Evolutionary conservation across 345 rosid species (phyloP).

Genomic region (Angophora floribunda): DNA sequence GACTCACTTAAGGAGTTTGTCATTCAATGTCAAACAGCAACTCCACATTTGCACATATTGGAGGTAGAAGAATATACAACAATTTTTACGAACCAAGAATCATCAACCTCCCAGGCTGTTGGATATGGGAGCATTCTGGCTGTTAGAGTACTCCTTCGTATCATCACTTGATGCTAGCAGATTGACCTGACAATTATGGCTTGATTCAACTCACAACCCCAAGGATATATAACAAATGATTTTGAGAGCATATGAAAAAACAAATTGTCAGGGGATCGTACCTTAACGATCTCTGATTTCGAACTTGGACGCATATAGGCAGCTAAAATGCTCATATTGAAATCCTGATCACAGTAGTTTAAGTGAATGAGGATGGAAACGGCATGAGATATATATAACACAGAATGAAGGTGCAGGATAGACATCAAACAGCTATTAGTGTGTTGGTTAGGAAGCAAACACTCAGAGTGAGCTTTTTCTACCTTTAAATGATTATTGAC

Average conservation of each 20-base stretch:
- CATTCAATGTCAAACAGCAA: not conserved
- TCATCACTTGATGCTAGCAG: conserved; percentile 49
- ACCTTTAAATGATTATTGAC: not conserved
- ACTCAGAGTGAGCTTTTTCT: not conserved
- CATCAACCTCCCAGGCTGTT: conserved; percentile 65
- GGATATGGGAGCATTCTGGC: conserved; percentile 20
- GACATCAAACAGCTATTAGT: not conserved
- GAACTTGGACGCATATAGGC: conserved; percentile 74
- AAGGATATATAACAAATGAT: not conserved
- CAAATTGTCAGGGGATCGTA: conserved; percentile 1
- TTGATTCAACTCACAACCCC: not conserved
- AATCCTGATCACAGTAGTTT: conserved; percentile 34
- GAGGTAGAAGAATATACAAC: not conserved
- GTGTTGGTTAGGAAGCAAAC: not conserved
- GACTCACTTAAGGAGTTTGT: not conserved
- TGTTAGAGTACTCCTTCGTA: conserved; percentile 27
- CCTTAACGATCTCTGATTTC: conserved; percentile 86
- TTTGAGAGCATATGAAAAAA: not conserved
- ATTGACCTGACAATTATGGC: conserved; percentile 52
- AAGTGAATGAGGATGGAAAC: not conserved
- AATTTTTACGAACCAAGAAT: not conserved
- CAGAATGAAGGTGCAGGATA: not conserved
- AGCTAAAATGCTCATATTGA: conserved; percentile 87
- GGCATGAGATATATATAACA: not conserved
- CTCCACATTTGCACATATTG: not conserved